Evolutionary conservation across 2,329 filamentous ascomycete species (phyloP).

Genomic region (Aureobasidium sp.): DNA sequence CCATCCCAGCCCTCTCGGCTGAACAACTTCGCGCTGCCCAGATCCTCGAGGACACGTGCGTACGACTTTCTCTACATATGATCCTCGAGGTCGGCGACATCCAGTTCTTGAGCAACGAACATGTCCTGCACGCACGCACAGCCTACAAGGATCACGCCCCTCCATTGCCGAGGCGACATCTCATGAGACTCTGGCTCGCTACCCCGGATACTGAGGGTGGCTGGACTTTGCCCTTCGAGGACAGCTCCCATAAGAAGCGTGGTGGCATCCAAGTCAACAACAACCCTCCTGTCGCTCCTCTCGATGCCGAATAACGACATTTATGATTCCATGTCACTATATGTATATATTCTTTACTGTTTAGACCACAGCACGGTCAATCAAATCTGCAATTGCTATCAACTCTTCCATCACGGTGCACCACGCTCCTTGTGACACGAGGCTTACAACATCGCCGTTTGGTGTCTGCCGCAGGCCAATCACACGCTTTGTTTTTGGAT

Average conservation of each 20-base stretch:
- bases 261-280: slow-evolving; percentile 84
- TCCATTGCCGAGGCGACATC: slow-evolving; percentile 61
- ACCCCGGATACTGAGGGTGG: slow-evolving; percentile 76
- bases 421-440: background rate
- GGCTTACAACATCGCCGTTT: background rate
- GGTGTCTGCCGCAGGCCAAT: background rate
- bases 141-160: slow-evolving; percentile 65
- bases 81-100: slow-evolving; percentile 79
- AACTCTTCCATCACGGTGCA: background rate
- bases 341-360: background rate
- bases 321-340: background rate
- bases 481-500: background rate
- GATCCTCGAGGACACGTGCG: slow-evolving; percentile 68
- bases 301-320: slow-evolving; percentile 61
- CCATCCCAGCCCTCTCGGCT: slow-evolving; percentile 62
- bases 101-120: slow-evolving; percentile 73
- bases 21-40: slow-evolving; percentile 60
- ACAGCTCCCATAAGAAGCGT: slow-evolving; percentile 74
- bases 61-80: slow-evolving; percentile 70
- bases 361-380: background rate
- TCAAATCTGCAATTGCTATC: background rate
- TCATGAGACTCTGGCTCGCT: slow-evolving; percentile 77
- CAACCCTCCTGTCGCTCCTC: slow-evolving; percentile 60
- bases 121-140: slow-evolving; percentile 73
- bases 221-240: slow-evolving; percentile 75